Percentiles rank a stretch among this genome's conserved stretches.
phyloP scores from a whole-genome alignment of 2,329 filamentous ascomycete genomes.

The Penicillium italicum region DNA sequence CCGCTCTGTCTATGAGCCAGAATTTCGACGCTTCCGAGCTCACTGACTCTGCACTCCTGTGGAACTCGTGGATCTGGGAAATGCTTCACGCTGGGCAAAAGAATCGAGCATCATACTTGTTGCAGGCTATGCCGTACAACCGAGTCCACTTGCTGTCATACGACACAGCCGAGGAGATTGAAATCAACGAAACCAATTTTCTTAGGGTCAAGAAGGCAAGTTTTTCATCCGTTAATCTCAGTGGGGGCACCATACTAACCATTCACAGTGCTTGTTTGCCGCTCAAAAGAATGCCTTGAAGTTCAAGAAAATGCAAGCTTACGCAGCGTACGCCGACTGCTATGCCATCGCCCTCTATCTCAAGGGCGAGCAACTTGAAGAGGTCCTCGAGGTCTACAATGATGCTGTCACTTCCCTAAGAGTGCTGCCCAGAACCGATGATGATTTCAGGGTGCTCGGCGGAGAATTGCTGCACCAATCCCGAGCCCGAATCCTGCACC shows the following conservation, averaged over 20 bases:
- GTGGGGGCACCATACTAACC: constrained; percentile 43
- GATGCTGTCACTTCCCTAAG: constrained; percentile 45
- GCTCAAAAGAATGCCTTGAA: constrained; percentile 57
- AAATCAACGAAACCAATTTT: constrained; percentile 32
- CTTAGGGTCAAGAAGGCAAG: constrained; percentile 42
- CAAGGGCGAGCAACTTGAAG: constrained; percentile 36
- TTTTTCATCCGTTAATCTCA: constrained; percentile 6
- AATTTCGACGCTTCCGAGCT: constrained; percentile 36
- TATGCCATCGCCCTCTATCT: constrained; percentile 67
- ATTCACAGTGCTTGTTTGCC: constrained; percentile 52
- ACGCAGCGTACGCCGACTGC: constrained; percentile 58
- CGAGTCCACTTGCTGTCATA: constrained; percentile 32
- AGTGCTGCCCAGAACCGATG: constrained; percentile 41
- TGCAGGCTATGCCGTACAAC: constrained; percentile 41
- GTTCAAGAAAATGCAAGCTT: constrained; percentile 46
- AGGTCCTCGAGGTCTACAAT: constrained; percentile 39
- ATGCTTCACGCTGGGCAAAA: constrained; percentile 51
- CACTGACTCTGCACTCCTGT: constrained; percentile 48
- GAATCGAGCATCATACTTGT: constrained; percentile 34
- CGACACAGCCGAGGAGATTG: constrained; percentile 7
- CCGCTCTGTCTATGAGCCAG: constrained; percentile 60
- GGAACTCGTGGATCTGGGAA: constrained; percentile 65
- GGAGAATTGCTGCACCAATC: constrained; percentile 66
- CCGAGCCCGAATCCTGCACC: constrained; percentile 62
- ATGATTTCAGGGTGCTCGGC: constrained; percentile 30